A percentile compares a stretch with the other conserved stretches of the same genome.
phyloP scores from a whole-genome alignment of 2,329 filamentous ascomycete genomes.

The Stylonectria norvegica region DNA sequence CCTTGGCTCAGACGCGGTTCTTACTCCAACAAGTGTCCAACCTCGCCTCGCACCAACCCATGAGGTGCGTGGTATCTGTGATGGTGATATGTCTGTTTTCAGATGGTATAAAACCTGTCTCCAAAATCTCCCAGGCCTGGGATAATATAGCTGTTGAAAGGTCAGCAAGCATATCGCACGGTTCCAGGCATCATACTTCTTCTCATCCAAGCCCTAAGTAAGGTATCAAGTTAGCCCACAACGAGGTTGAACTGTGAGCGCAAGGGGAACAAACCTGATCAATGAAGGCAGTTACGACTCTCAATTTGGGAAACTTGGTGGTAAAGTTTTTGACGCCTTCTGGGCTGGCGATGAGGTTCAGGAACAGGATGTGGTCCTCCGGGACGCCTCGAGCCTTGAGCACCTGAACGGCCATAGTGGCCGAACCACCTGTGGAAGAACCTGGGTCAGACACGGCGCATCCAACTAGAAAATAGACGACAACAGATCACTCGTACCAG shows the following conservation, averaged over 20 bases:
- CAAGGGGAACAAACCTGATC: conserved; percentile 59
- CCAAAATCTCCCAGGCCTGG: conserved; percentile 94
- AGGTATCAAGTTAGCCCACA: conserved; percentile 16
- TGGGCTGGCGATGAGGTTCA: conserved; percentile 96
- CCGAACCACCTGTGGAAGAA: conserved; percentile 75
- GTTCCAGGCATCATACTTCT: conserved; percentile 64
- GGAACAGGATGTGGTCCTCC: conserved; percentile 90
- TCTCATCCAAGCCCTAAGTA: conserved; percentile 83
- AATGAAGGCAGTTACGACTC: conserved; percentile 93
- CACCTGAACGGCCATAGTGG: conserved; percentile 94
- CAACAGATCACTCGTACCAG: conserved; percentile 54
- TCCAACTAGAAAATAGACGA: conserved; percentile 8
- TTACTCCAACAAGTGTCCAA: conserved; percentile 14
- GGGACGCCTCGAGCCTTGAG: conserved; percentile 86
- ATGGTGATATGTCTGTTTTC: conserved; percentile 17
- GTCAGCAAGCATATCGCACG: conserved; percentile 33
- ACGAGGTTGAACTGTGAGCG: conserved; percentile 6
- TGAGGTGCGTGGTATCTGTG: conserved; percentile 3
- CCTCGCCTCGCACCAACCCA: conserved; percentile 1
- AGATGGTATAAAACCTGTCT: conserved; percentile 92
- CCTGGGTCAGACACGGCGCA: too few species aligned
- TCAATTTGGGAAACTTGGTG: conserved; percentile 79
- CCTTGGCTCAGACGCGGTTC: conserved; percentile 17
- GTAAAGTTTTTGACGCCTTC: conserved; percentile 89
- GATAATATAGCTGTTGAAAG: conserved; percentile 74